Evolutionary conservation across 2,329 filamentous ascomycete species (phyloP).

Genomic region (Cladosporium sp.): DNA sequence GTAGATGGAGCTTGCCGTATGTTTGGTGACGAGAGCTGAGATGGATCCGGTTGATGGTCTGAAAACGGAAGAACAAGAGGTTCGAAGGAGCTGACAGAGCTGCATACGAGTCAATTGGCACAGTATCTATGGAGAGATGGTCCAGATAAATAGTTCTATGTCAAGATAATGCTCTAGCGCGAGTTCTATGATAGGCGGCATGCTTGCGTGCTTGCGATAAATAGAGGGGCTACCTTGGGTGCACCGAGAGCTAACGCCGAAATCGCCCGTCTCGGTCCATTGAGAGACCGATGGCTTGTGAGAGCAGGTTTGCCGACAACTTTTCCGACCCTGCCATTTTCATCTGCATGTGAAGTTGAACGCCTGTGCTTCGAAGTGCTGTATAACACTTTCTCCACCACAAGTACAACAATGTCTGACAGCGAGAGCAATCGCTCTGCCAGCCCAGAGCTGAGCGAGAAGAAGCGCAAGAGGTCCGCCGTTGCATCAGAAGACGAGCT

Average conservation of each 20-base stretch:
- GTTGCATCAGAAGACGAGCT: conserved; percentile 54
- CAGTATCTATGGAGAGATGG: neutral
- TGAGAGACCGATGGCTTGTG: neutral
- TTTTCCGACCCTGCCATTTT: neutral
- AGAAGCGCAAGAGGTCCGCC: conserved; percentile 61
- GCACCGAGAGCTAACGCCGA: neutral
- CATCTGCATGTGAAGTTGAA: neutral
- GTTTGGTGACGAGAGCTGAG: neutral
- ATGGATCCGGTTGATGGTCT: neutral
- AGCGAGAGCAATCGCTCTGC: conserved; percentile 1
- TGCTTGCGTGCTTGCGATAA: neutral
- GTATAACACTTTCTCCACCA: neutral
- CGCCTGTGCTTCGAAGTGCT: neutral
- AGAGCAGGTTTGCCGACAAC: neutral
- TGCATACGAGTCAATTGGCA: neutral
- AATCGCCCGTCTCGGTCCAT: neutral
- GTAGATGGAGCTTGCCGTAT: neutral
- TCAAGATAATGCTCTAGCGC: neutral
- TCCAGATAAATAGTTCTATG: neutral
- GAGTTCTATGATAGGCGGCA: neutral
- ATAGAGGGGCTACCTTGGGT: neutral
- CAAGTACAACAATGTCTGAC: conserved; percentile 10
- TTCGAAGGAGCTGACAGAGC: conserved; percentile 3
- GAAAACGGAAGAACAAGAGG: neutral
- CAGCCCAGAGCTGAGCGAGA: conserved; percentile 28